These are phyloP conservation scores for Peronospora tabacina DNA, from an alignment of 352 stramenopile species.

Conservation along the genomic window DNA sequence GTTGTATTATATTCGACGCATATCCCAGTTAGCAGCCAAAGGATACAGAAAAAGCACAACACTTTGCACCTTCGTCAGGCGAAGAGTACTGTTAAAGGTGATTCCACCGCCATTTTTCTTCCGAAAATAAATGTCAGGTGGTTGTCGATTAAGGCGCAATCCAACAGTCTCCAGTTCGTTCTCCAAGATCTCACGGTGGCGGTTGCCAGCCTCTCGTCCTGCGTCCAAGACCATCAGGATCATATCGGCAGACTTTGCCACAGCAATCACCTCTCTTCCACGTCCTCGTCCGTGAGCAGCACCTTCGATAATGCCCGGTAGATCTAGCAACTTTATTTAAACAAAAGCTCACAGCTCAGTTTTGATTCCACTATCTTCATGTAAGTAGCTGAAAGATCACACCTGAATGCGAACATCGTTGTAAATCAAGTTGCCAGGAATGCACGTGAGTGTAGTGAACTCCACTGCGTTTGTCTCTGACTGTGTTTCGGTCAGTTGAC, in stretches of 20 bases:
- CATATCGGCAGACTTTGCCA: conserved; percentile 96
- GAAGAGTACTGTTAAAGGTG: conserved; percentile 94
- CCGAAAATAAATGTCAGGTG: conserved; percentile 94
- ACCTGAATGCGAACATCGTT: conserved; percentile 95
- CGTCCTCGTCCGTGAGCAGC: conserved; percentile 95
- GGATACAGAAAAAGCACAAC: conserved; percentile 1
- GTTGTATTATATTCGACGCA: conserved; percentile 2
- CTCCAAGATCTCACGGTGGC: conserved; percentile 94
- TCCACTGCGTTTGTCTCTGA: conserved; percentile 95
- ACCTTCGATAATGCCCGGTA: conserved; percentile 99
- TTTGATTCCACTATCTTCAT: neutral
- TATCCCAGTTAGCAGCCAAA: conserved; percentile 1
- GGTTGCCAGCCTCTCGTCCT: conserved; percentile 96
- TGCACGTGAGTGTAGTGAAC: conserved; percentile 98
- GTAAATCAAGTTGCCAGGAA: conserved; percentile 94
- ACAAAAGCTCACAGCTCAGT: neutral
- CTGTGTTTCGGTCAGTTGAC: conserved; percentile 94
- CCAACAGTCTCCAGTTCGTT: conserved; percentile 97
- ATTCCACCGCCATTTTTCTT: conserved; percentile 93
- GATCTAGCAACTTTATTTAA: conserved; percentile 89
- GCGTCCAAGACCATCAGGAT: conserved; percentile 99
- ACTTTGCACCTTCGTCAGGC: conserved; percentile 87
- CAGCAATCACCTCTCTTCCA: conserved; percentile 97
- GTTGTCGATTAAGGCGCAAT: conserved; percentile 94
- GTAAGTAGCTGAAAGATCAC: conserved; percentile 1